A percentile compares a stretch with the other conserved stretches of the same genome.
These are phyloP conservation scores for Dendrobium catenatum DNA, from an alignment of 106 monocot species.

Conservation along the genomic window DNA sequence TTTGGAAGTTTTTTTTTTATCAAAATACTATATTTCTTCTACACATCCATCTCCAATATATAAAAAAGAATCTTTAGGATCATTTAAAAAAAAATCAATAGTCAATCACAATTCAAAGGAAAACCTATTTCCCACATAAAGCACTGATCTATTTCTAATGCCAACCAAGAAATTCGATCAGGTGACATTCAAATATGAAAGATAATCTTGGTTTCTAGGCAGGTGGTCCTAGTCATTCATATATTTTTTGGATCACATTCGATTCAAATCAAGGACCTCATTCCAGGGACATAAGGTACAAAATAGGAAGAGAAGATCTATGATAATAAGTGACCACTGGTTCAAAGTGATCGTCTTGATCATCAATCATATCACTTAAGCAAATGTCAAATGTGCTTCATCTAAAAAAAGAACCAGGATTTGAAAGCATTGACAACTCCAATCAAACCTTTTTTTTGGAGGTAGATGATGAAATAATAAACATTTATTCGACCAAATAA, in stretches of 20 bases:
- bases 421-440: background rate
- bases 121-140: background rate
- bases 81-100: background rate
- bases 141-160: background rate
- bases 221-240: background rate
- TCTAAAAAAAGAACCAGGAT: background rate
- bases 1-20: background rate
- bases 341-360: background rate
- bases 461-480: background rate
- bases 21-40: background rate
- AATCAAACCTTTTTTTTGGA: background rate
- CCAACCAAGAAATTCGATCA: background rate
- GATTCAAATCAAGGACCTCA: background rate
- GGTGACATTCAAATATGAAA: background rate
- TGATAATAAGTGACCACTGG: background rate
- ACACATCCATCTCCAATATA: background rate
- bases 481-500: background rate
- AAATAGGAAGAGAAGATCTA: too few relatives aligned
- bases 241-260: background rate
- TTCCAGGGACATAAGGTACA: background rate
- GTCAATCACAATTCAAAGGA: background rate
- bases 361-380: background rate
- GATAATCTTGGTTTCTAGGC: background rate
- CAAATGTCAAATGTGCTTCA: background rate
- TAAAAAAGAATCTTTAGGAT: background rate